Base-by-base conservation (phyloP, 768 basidiomycete genomes). In the Boletellus ananas region DNA sequence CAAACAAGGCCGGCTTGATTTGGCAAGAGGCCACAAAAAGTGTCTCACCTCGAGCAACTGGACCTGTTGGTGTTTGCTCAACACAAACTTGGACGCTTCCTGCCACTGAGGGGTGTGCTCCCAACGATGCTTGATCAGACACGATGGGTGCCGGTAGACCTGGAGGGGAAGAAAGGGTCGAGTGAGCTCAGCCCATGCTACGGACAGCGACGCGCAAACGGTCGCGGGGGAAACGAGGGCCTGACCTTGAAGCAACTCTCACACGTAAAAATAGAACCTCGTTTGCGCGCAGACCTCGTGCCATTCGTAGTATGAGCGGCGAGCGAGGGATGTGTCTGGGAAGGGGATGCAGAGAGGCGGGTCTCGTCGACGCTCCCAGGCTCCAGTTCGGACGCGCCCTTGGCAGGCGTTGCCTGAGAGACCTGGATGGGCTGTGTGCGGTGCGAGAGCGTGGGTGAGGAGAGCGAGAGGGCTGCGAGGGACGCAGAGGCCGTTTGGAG, bases 121-220 rank as follows among this genome's bases (percentile, higher is more conserved):
- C 95, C 95, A 98, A 31, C 95, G 87, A 64, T 98, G 95, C 69
- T 97, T 97, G 69, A 94, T 90, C 42, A 98, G 75, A 69, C 94
- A 97, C 12, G 89, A 91, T 3, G 93, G 93, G 69, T 98, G 94
- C 45, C 87, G 83, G 67, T 90, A 92, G 34, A 90, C 83, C 87
- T 90, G 63, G 5, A n/a, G 8, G 5, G 6, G 5, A n/a, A 16
- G 16, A 3, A 12, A 6, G 34, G 6, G 34, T 9, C n/a, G 21
- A 1, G 18, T 18, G 4, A 14, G 17, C 17, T 23, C 23, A 23
- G 23, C 23, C 3, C 23, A 23, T 6, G 23, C 23, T 6, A 6
- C 20, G 7, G 36, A 20, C 17, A 10, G 10, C 7, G 20, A 23
- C 34, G 44, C 43, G 54, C 43, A 37, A 45, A 21, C 16, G 36